Evolutionary conservation across 2,329 filamentous ascomycete genomes (phyloP).

Genomic region (Helicocarpus griseus): DNA sequence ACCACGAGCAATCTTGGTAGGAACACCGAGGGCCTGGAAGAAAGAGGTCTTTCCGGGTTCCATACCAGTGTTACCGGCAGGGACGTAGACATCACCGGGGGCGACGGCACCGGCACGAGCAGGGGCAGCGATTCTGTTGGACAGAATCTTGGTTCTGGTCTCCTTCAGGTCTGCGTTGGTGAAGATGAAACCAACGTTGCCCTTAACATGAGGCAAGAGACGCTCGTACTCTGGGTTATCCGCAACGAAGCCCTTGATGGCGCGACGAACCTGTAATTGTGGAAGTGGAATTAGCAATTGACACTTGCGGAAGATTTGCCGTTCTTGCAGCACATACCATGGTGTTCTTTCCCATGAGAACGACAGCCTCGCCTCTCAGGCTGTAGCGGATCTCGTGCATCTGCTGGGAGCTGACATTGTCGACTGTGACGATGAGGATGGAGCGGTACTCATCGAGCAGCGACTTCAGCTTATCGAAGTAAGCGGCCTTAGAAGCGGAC

Average conservation of each 20-base stretch:
- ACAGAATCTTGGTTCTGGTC: constrained; percentile 84
- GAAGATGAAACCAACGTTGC: constrained; percentile 99
- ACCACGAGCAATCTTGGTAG: constrained; percentile 99
- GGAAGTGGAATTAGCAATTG: constrained; percentile 3
- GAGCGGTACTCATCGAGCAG: constrained; percentile 94
- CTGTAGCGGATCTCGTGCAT: constrained; percentile 99
- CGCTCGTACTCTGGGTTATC: constrained; percentile 97
- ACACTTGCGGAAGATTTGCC: constrained; percentile 2
- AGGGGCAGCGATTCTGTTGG: constrained; percentile 95
- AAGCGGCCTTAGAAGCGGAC: constrained; percentile 82
- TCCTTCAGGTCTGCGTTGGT: constrained; percentile 93
- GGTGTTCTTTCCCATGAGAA: constrained; percentile 99
- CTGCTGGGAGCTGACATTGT: constrained; percentile 99
- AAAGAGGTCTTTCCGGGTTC: constrained; percentile 99
- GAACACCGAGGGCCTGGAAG: constrained; percentile 99
- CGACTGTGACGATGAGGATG: constrained; percentile 93
- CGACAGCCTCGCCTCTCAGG: constrained; percentile 84
- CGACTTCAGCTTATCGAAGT: constrained; percentile 99
- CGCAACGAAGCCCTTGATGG: constrained; percentile 83
- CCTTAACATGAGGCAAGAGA: constrained; percentile 89
- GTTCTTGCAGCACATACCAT: constrained; percentile 56
- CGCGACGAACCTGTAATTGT: constrained; percentile 68
- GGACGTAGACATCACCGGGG: constrained; percentile 85
- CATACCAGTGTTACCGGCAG: constrained; percentile 99
- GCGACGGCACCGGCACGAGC: constrained; percentile 96